Base-by-base conservation (phyloP, 192 early-diverging fungal genomes). In the Chytriomyces hyalinus region DNA sequence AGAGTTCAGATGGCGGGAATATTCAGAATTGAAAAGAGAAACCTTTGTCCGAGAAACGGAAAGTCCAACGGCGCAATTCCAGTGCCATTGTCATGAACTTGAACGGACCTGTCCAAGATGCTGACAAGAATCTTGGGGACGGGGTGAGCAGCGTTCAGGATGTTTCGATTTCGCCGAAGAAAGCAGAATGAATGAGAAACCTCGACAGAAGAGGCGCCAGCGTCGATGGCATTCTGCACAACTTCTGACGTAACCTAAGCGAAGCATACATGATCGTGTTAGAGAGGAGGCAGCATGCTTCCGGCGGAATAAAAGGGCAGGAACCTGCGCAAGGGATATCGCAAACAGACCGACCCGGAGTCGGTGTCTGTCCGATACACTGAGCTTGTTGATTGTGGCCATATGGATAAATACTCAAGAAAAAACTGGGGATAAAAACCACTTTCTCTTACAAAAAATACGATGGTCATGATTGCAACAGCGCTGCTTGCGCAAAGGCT, bases 151-250 rank as follows among this genome's bases (percentile, higher is more conserved):
- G 62, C 17, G 24, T 26, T 26, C 24, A 26, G 24, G 24, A 6
- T n/a, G 59, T 17, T 48, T 45, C 66, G 45, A 15, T 15, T 80
- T 82, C 10, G 74, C 66, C 81, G 51, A 57, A 0, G 51, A n/a
- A n/a, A 73, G 65, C 86, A 81, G 6, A 86, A 76, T 6, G 75
- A 80, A 26, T 26, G 50, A 86, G 44, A 51, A 20, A 77, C 81
- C 53, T 90, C 83, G 28, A 93, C 84, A 0, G 70, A 26, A 0
- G 79, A 80, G 8, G 92, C 84, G 2, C 78, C 69, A 7, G 91
- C 90, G 67, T 93, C 92, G 24, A 92, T 80, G 82, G 90, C 82
- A 67, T 92, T 92, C 44, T 92, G 87, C 59, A 90, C 75, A 11
- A 92, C 83, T 57, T 92, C 92, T 3, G 86, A 51, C 20, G 87